phyloP scores from a whole-genome alignment of 202 grass and related monocot genomes.

The Cymbopogon flexuosus region DNA sequence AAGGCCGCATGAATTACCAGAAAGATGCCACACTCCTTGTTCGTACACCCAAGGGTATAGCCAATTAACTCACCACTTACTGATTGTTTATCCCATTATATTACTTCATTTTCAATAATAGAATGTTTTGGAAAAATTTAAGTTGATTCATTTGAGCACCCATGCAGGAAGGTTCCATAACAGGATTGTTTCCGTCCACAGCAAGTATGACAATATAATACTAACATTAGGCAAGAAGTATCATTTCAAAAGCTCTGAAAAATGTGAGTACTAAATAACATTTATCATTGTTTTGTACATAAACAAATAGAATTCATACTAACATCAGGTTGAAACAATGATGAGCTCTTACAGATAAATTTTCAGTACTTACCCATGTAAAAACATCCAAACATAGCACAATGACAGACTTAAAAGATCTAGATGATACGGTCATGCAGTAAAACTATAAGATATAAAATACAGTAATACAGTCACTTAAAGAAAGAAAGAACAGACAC shows the following conservation, averaged over 20 bases:
- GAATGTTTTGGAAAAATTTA: background rate
- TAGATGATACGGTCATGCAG: background rate
- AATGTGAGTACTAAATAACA: constrained; percentile 37
- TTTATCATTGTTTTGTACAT: background rate
- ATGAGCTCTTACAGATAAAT: background rate
- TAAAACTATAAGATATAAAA: background rate
- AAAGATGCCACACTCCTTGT: constrained; percentile 38
- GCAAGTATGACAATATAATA: constrained; percentile 40
- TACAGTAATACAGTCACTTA: background rate
- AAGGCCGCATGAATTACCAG: constrained; percentile 33
- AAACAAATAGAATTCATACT: background rate
- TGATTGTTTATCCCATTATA: background rate
- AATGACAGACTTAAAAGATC: background rate
- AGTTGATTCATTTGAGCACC: constrained; percentile 21
- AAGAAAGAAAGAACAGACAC: background rate
- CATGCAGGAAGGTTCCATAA: constrained; percentile 48
- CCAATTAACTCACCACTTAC: background rate
- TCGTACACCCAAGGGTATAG: constrained; percentile 39
- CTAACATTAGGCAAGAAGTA: constrained; percentile 51
- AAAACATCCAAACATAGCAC: background rate
- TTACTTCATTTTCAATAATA: constrained; percentile 13
- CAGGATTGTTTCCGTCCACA: constrained; percentile 43
- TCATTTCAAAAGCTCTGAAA: constrained; percentile 47
- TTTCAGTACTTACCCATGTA: background rate
- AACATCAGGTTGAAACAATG: background rate